phyloP scores from a whole-genome alignment of 345 rosid genomes.

The Nephelium lappaceum region DNA sequence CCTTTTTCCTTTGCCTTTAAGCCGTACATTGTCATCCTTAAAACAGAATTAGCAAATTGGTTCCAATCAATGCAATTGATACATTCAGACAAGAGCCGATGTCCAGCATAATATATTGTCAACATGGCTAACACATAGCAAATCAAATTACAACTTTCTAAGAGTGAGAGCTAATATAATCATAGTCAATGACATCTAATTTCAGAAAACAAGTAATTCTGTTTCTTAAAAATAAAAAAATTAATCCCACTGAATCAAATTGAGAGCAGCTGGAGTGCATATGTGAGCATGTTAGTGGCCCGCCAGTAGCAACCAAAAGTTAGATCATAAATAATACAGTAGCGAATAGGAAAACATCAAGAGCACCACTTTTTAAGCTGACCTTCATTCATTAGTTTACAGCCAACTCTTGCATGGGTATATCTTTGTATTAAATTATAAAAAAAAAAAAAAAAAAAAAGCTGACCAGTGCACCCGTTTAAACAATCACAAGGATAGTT shows the following conservation, averaged over 20 bases:
- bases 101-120: neutral
- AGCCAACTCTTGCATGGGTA: neutral
- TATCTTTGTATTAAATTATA: neutral
- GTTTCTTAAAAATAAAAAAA: neutral
- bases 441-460: too few relatives aligned
- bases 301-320: neutral
- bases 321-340: neutral
- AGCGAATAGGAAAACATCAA: neutral
- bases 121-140: neutral
- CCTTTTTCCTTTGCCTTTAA: conserved; percentile 72
- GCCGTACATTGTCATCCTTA: conserved; percentile 57
- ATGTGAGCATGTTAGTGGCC: conserved; percentile 1
- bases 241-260: neutral
- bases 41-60: conserved; percentile 11
- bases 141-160: neutral
- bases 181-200: neutral
- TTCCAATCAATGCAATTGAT: neutral
- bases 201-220: neutral
- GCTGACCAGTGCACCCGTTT: conserved; percentile 2
- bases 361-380: neutral
- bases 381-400: neutral
- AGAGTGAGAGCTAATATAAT: neutral
- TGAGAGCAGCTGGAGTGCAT: neutral
- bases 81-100: neutral
- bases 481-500: conserved; percentile 18